Base-by-base conservation (phyloP, 495 filamentous ascomycete genomes). In the Neurospora intermedia region DNA sequence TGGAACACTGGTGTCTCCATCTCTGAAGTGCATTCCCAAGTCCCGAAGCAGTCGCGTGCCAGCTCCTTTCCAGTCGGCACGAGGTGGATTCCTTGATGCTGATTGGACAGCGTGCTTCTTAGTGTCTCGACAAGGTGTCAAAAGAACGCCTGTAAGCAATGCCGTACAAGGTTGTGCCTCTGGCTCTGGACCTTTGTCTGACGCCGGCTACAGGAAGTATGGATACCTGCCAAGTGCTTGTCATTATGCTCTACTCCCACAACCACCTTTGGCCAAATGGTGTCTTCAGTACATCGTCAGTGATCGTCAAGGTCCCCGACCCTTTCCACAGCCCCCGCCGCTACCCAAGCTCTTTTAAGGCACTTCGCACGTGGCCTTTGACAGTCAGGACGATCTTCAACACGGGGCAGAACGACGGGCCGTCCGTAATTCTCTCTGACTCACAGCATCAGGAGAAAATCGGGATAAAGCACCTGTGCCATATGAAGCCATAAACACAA, bases 1-100 rank as follows among this genome's bases (percentile, higher is more conserved):
- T 62, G 27, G 54, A 62, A 59, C 48, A 27, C 48, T 59, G 15
- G 48, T 59, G 48, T 59, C 27, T 62, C 54, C 54, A 62, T 62
- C 13, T 62, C 54, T 23, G 54, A 62, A 62, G 54, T 62, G 54
- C 54, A 62, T 13, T 62, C 13, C 6, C 11, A 31, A 62, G 54
- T 62, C 54, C 54, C 54, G 69, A 66, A 43, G 42, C 38, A 75
- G 78, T 79, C 78, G 77, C 77, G 77, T 80, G 78, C 78, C 78
- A 78, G 73, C 75, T 78, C 71, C 74, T 71, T 72, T 77, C 59
- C 48, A 69, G 23, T 43, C 75, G 75, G 76, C 78, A 78, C 77
- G 77, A 40, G 78, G 77, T 75, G 77, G 46, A 70, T 73, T 73
- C 8, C 59, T 27, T 9, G n/a, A 39, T 6, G 20, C 69, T 78